Evolutionary conservation across 2,329 filamentous ascomycete genomes (phyloP), one percentile per base, ranked within the genome.

Genomic region (Aspergillus sergii): DNA sequence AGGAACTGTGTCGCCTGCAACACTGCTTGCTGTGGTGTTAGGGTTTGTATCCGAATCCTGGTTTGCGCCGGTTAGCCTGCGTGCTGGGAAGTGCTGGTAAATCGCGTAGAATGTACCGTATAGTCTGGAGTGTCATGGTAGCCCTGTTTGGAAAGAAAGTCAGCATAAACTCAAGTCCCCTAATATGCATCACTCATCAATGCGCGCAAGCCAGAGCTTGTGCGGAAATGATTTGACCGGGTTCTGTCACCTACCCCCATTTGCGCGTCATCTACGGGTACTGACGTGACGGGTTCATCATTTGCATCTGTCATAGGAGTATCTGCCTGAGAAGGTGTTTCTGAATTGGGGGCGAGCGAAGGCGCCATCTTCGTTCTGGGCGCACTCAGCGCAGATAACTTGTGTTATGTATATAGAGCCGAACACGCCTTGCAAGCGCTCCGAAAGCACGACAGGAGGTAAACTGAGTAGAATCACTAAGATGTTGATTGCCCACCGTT

Each of bases 11-110:
- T 97, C 94, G 59, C 93, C 94, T 60, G 86, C 89, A 70, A 96
- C 88, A 78, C 94, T 97, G 81, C 92, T 97, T 59, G 91, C 92
- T 62, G 86, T 88, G 54, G 87, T 89, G 70, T 89, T 89, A 43
- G 86, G 86, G 69, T 88, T 86, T 61, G 87, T 88, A 71, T 90
- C 87, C 9, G 87, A 89, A 74, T 90, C 88, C 84, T 86, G 64
- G 55, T 48, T 56, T n/a, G 59, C 61, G 51, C 61, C 58, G 64
- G 60, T 57, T 51, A 41, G 19, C 28, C 41, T 39, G 26, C 30
- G 39, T 57, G 14, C 32, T 12, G 21, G 12, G 26, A 28, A 34
- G 4, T 28, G 51, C 53, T 12, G 7, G 57, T 16, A 43, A 43
- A 58, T n/a, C 48, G 53, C 43, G 23, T 39, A 56, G 8, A 61